These are phyloP conservation scores for Hyparrhenia diplandra DNA, from an alignment of 176 grass and related monocot species.

Conservation along the genomic window DNA sequence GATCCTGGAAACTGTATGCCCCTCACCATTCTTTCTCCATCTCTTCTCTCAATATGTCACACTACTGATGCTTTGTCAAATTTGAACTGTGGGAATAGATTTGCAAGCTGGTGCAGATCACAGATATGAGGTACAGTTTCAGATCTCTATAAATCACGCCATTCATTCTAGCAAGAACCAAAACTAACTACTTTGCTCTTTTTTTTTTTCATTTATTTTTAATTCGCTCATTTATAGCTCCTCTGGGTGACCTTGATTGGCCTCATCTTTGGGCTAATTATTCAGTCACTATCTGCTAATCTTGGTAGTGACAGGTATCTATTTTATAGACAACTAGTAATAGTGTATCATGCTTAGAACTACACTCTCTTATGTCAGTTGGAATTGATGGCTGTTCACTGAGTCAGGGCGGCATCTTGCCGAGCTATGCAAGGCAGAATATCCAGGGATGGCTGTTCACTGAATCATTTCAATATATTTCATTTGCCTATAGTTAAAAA, in stretches of 20 bases:
- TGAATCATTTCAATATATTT: too few species aligned
- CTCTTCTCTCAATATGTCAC: not conserved
- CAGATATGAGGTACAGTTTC: conserved; percentile 63
- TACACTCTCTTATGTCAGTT: not conserved
- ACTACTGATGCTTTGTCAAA: not conserved
- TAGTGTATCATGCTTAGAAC: not conserved
- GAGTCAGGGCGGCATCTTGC: conserved; percentile 63
- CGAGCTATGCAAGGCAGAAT: conserved; percentile 74
- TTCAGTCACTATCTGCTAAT: conserved; percentile 84
- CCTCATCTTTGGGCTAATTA: conserved; percentile 70
- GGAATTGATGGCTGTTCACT: not conserved
- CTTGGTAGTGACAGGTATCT: conserved; percentile 83
- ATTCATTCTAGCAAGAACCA: not conserved
- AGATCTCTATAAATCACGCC: not conserved
- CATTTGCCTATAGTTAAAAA: too few species aligned
- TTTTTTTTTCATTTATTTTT: not conserved
- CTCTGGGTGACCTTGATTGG: conserved; percentile 82
- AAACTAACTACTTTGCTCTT: not conserved
- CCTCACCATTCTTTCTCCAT: not conserved
- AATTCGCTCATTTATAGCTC: conserved; percentile 44
- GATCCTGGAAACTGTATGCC: not conserved
- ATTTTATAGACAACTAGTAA: not conserved
- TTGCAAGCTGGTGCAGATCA: conserved; percentile 84
- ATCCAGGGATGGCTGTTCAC: conserved; percentile 58
- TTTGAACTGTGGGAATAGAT: conserved; percentile 67